Conservation (phyloP, 2,329 filamentous ascomycete species). For the Paecilomyces variotii region DNA sequence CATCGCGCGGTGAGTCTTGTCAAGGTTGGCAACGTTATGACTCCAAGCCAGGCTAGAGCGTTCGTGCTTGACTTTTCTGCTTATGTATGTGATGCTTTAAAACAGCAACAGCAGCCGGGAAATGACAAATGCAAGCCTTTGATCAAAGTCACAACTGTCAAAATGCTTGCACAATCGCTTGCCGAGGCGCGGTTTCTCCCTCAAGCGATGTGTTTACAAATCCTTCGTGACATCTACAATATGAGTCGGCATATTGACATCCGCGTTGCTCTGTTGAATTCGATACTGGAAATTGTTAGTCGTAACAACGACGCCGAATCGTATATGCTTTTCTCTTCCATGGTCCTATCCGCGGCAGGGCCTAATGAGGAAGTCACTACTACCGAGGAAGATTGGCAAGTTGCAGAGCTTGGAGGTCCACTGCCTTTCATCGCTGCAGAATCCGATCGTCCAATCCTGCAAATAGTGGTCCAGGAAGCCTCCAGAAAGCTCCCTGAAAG, state of each 20-base stretch:
- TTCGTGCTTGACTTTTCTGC: constrained; percentile 4
- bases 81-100: constrained; percentile 4
- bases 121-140: not conserved
- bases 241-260: constrained; percentile 8
- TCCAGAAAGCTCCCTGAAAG: constrained; percentile 4
- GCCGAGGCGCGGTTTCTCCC: constrained; percentile 6
- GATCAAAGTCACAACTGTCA: constrained; percentile 12
- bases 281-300: constrained; percentile 7
- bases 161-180: constrained; percentile 10
- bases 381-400: constrained; percentile 7
- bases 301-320: constrained; percentile 1
- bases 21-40: constrained; percentile 3
- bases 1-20: constrained; percentile 7
- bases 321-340: constrained; percentile 1
- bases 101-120: not conserved
- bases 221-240: constrained; percentile 6
- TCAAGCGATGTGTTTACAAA: not conserved
- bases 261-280: constrained; percentile 4
- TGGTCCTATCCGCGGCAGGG: constrained; percentile 3
- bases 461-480: constrained; percentile 4
- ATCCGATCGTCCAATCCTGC: constrained; percentile 5
- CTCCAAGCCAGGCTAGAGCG: constrained; percentile 1
- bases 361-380: constrained; percentile 6
- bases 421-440: constrained; percentile 3
- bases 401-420: constrained; percentile 5